Evolutionary conservation across 192 early-diverging fungal species (phyloP), one percentile per base, ranked within the genome.

Genomic region (Umbelopsis ramanniana): DNA sequence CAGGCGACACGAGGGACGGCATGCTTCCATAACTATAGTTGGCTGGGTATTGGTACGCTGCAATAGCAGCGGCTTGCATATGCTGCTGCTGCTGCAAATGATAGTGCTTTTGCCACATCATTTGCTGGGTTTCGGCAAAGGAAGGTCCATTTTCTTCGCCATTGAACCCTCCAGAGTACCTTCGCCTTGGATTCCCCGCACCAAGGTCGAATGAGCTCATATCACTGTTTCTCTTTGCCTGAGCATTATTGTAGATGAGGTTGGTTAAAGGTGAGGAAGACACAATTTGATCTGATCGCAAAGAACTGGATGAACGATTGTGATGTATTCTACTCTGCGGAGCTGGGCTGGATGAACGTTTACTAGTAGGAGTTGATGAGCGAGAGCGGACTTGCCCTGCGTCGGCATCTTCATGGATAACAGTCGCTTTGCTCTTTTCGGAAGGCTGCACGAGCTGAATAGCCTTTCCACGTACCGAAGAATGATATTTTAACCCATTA

Each of bases 391-490:
- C 23, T 37, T 8, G 57, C 10, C n/a, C 15, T 35, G 21, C 24
- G 24, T 17, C 12, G 15, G 1, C 12, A 37, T 63, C 57, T 17
- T 63, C 57, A 15, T 63, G 37, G 15, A 38, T 33, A 19, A 35
- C 6, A 19, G 33, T 63, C 7, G 57, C 15, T 5, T 63, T 35
- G 26, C 33, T 63, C 17, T 35, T 33, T 37, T 63, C 57, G 5
- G 57, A 37, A 7, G 57, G 57, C 14, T 63, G 10, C 26, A 70
- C 69, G 6, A 70, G 29, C 6, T 53, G 37, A 40, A 70, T 40
- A 23, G 69, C 21, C 19, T 73, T 73, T 23, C 72, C 72, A 22
- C 63, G 60, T 12, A 73, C 57, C 14, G 72, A 73, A 29, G 72
- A 47, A 67, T 73, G 72, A 26, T 73, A 73, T 21, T 55, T 57